phyloP scores from a whole-genome alignment of 106 monocot genomes.

The Dendrobium officinale region DNA sequence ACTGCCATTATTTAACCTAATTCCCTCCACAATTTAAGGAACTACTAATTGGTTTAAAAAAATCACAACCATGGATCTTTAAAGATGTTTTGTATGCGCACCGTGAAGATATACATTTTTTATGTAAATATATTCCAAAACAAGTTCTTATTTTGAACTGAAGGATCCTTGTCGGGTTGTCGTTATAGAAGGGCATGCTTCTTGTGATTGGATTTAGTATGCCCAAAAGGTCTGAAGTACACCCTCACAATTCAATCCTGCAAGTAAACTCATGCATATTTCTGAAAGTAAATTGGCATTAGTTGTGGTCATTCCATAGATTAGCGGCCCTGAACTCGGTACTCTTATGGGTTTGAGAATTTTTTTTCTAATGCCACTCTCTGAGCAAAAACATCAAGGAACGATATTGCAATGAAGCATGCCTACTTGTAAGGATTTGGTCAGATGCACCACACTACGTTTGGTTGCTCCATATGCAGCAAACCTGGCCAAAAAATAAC shows the following conservation, averaged over 20 bases:
- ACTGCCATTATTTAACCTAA: background rate
- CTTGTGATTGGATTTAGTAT: background rate
- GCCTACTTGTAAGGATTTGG: slow-evolving; percentile 93
- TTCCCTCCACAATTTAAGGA: background rate
- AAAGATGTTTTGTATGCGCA: background rate
- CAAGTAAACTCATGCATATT: no score
- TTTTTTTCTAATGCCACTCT: background rate
- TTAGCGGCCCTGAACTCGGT: background rate
- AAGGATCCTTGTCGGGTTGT: background rate
- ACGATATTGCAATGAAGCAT: background rate
- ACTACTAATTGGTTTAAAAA: background rate
- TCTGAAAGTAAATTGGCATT: no score
- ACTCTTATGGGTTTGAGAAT: background rate
- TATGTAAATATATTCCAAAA: no score
- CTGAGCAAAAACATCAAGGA: background rate
- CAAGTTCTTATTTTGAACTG: background rate
- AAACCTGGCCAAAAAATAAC: slow-evolving; percentile 41
- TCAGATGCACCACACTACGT: slow-evolving; percentile 95
- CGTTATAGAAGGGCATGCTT: background rate
- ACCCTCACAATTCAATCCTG: no score
- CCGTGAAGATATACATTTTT: background rate
- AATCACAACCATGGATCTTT: background rate
- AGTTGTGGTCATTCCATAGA: background rate
- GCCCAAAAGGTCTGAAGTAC: no score
- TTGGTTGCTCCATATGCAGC: slow-evolving; percentile 99